phyloP scores from a whole-genome alignment of 1,139 yeast species.

The Debaryomycetaceae sp. region DNA sequence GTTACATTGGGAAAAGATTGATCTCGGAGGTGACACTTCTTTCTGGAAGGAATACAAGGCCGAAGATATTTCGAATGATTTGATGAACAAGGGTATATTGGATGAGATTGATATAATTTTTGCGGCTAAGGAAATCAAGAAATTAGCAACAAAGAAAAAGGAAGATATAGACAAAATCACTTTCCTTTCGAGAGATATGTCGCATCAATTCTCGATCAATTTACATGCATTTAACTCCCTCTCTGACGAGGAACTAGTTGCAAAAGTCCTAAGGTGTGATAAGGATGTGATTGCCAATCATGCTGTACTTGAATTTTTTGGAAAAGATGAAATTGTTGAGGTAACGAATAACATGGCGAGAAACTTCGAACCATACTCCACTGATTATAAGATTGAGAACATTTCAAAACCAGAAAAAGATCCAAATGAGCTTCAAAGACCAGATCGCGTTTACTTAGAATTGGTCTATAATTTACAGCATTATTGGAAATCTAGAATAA shows the following conservation, averaged over 20 bases:
- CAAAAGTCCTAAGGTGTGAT: slow-evolving; percentile 62
- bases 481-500: slow-evolving; percentile 77
- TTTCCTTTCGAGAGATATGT: slow-evolving; percentile 64
- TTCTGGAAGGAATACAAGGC: slow-evolving; percentile 54
- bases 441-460: slow-evolving; percentile 72
- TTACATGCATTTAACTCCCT: slow-evolving; percentile 56
- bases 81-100: slow-evolving; percentile 66
- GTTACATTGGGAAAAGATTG: slow-evolving; percentile 81
- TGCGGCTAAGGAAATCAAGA: slow-evolving; percentile 74
- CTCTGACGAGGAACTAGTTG: slow-evolving; percentile 54
- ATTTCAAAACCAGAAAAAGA: slow-evolving; percentile 65
- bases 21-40: slow-evolving; percentile 51
- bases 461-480: slow-evolving; percentile 71
- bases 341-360: slow-evolving; percentile 61
- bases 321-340: slow-evolving; percentile 65
- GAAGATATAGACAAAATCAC: slow-evolving; percentile 52
- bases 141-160: slow-evolving; percentile 45
- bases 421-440: slow-evolving; percentile 68
- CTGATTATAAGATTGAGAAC: slow-evolving; percentile 48
- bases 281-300: slow-evolving; percentile 49
- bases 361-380: slow-evolving; percentile 64
- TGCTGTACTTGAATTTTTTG: slow-evolving; percentile 70
- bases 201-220: slow-evolving; percentile 78
- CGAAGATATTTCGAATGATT: slow-evolving; percentile 51
- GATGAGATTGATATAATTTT: slow-evolving; percentile 72